Base-by-base conservation (phyloP, 2,329 filamentous ascomycete genomes). In the Ophiocordyceps camponoti-floridani region DNA sequence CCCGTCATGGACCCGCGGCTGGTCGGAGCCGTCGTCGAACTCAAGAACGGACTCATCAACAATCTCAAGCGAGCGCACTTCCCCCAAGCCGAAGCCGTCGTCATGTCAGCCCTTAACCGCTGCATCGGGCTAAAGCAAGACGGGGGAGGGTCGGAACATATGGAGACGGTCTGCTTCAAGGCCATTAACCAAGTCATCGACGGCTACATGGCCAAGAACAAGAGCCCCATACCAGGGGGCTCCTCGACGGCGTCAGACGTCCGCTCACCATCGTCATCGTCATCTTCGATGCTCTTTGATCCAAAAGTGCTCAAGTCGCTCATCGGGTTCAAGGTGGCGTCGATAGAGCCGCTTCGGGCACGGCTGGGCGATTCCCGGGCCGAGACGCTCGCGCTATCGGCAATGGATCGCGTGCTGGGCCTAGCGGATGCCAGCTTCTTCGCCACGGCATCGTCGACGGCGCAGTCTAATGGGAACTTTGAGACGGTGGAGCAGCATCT, bases 71-170 rank as follows among this genome's bases (percentile, higher is more conserved):
- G 63, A 48, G 62, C 64, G 1, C 59, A 61, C 13, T 60, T 61
- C 12, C 62, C 63, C 26, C 60, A 64, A 46, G 60, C 67, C 14
- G 64, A 70, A 46, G 65, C 63, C 23, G 64, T 72, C 23, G 66
- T 71, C 47, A 69, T 72, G 62, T 71, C 68, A 7, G 70, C 70
- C 12, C 58, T 73, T 48, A 72, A 72, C 48, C 68, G 69, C 26
- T 68, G 64, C 41, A 56, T 73, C 10, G 68, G 68, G 0, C 61
- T 74, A 42, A 65, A 70, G 48, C 61, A 60, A 23, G 59, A 61
- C 40, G 60, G 62, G 7, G 65, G 64, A 0, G 65, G 65, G 40
- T 64, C 66, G 44, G 63, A 68, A 35, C 60, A 62, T 47, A 62
- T 72, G 54, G 70, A 72, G 48, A 55, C 58, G 28, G 67, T 71